Conservation (phyloP, 2,329 filamentous ascomycete species). For the Penicillium sp. region DNA sequence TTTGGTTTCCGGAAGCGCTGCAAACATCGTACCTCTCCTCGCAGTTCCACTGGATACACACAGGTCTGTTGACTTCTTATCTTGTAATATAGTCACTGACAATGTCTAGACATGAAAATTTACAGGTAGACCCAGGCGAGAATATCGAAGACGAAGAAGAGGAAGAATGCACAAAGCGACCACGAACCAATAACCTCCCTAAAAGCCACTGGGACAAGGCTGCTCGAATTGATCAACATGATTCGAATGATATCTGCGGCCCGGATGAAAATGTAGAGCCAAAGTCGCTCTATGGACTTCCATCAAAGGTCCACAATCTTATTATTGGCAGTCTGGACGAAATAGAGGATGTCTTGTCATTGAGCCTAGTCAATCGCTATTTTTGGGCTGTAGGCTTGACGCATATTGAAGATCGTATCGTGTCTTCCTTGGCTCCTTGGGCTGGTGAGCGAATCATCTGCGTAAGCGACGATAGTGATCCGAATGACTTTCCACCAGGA, state of each 20-base stretch:
- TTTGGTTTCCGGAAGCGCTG: conserved; percentile 15
- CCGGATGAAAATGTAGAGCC: neutral
- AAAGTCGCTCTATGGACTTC: conserved; percentile 8
- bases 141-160: conserved; percentile 15
- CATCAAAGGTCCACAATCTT: conserved; percentile 9
- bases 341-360: conserved; percentile 12
- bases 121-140: conserved; percentile 10
- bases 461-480: conserved; percentile 18
- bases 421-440: conserved; percentile 25
- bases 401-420: conserved; percentile 18
- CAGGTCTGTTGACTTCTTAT: conserved; percentile 1
- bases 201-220: conserved; percentile 14
- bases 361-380: conserved; percentile 18
- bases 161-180: conserved; percentile 7
- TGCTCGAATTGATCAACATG: conserved; percentile 12
- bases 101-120: conserved; percentile 1
- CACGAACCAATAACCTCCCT: conserved; percentile 4
- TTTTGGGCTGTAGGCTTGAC: conserved; percentile 19
- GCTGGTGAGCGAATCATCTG: conserved; percentile 30
- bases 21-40: conserved; percentile 16
- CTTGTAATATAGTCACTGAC: neutral
- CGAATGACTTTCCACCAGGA: conserved; percentile 9
- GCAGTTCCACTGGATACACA: conserved; percentile 14
- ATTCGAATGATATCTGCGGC: neutral
- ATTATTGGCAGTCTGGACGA: conserved; percentile 12